Percentiles rank a stretch among this genome's conserved stretches.
Conservation (phyloP, 2,329 filamentous ascomycete genomes). For the Monilinia vaccinii-corymbosi region DNA sequence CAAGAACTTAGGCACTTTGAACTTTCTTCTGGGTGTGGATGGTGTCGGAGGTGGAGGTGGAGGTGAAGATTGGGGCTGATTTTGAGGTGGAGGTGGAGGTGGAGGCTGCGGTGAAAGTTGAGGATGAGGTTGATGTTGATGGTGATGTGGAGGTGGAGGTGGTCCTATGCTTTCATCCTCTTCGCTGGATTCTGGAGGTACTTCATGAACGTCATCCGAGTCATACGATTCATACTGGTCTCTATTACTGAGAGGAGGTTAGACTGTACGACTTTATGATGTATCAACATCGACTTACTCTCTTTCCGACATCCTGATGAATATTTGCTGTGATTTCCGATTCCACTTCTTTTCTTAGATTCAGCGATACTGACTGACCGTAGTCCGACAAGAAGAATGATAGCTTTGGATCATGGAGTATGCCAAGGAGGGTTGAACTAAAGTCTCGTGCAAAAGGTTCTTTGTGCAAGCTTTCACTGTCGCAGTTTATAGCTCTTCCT, state of each 20-base stretch:
- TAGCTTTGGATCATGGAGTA: background rate
- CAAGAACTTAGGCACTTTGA: slow-evolving; percentile 1
- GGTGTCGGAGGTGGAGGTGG: too few relatives aligned
- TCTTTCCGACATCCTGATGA: background rate
- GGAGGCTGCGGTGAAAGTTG: too few relatives aligned
- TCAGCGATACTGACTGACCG: background rate
- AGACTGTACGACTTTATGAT: background rate
- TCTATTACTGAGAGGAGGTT: background rate
- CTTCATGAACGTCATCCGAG: background rate
- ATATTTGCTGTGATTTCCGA: background rate
- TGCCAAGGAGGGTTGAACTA: background rate
- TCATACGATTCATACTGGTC: too few relatives aligned
- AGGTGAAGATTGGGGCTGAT: too few relatives aligned
- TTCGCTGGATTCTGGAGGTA: background rate
- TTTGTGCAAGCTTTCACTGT: background rate
- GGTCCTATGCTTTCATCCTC: background rate
- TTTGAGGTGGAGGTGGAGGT: background rate
- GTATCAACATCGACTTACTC: background rate
- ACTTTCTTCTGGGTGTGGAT: background rate
- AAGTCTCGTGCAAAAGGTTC: background rate
- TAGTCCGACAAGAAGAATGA: background rate
- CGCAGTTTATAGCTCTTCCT: background rate
- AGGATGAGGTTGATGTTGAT: too few relatives aligned
- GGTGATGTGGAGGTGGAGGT: too few relatives aligned
- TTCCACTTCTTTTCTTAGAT: background rate